These are phyloP conservation scores for Bathelium albidoporum DNA, from an alignment of 495 filamentous ascomycete species.

Conservation along the genomic window DNA sequence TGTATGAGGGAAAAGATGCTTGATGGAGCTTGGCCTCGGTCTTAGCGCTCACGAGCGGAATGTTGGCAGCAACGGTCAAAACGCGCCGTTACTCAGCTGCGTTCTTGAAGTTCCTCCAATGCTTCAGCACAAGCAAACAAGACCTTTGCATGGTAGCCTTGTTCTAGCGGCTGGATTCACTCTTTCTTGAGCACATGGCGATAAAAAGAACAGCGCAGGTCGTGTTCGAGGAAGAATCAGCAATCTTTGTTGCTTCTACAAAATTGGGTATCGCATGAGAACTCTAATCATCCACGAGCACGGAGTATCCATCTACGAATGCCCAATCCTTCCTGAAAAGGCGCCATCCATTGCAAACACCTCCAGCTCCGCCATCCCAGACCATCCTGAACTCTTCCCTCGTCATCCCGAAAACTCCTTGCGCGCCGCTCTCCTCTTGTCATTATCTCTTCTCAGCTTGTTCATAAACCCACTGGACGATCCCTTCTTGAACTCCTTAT, in stretches of 20 bases:
- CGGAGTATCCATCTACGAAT: no score
- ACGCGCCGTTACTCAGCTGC: no score
- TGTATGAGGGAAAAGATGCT: not conserved
- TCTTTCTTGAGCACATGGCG: no score
- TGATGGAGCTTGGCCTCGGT: not conserved
- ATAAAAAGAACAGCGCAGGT: no score
- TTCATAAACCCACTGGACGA: constrained; percentile 59
- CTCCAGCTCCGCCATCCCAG: not conserved
- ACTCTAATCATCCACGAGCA: no score
- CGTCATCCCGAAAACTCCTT: constrained; percentile 11
- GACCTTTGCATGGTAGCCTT: no score
- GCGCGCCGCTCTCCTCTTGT: constrained; percentile 42
- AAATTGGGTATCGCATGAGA: no score
- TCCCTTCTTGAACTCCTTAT: constrained; percentile 75
- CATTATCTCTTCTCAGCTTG: constrained; percentile 69
- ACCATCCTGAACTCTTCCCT: not conserved
- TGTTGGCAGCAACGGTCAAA: not conserved
- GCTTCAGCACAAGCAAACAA: no score
- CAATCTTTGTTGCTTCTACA: no score
- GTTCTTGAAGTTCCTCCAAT: no score
- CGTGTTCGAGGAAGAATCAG: no score
- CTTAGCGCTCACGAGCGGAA: not conserved
- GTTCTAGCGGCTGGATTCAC: no score
- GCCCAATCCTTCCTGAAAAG: not conserved
- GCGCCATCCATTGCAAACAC: not conserved